Evolutionary conservation across 2,329 filamentous ascomycete genomes (phyloP).

Genomic region (Aspergillus viridinutans): DNA sequence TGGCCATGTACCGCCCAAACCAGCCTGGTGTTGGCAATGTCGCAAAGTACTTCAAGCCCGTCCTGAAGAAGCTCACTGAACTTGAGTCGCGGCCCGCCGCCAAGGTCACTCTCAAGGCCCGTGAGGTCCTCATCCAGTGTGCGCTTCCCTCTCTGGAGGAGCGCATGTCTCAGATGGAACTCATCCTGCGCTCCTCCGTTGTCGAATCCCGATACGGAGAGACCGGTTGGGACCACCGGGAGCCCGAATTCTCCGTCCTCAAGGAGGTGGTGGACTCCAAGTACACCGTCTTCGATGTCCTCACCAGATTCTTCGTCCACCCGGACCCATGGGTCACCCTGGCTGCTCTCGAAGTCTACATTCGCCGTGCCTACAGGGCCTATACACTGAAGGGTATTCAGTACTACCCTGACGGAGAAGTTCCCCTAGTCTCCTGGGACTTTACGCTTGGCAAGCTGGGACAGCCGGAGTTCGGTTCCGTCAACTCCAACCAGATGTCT

Average conservation of each 20-base stretch:
- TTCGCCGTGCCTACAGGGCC: conserved; percentile 92
- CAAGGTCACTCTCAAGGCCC: conserved; percentile 95
- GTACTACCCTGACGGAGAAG: conserved; percentile 68
- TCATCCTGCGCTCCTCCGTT: conserved; percentile 92
- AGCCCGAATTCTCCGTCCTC: conserved; percentile 83
- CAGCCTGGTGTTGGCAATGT: conserved; percentile 86
- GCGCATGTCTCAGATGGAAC: conserved; percentile 93
- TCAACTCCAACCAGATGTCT: conserved; percentile 72
- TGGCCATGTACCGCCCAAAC: conserved; percentile 93
- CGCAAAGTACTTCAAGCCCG: conserved; percentile 77
- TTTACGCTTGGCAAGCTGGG: conserved; percentile 92
- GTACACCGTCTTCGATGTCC: conserved; percentile 95
- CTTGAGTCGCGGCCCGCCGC: conserved; percentile 80
- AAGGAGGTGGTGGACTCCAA: conserved; percentile 98
- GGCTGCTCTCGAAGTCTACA: conserved; percentile 91
- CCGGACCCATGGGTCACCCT: conserved; percentile 90
- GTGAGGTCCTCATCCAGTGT: conserved; percentile 95
- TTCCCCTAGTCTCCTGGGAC: conserved; percentile 87
- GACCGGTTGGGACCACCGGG: conserved; percentile 91
- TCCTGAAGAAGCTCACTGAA: conserved; percentile 82
- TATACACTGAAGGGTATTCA: conserved; percentile 87
- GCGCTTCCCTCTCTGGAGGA: conserved; percentile 94
- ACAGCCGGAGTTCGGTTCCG: conserved; percentile 80
- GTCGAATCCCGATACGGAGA: conserved; percentile 97
- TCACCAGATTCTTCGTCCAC: conserved; percentile 92